Percentiles rank a stretch among this genome's conserved stretches.
Conservation (phyloP, 129 eudicot genomes). For the Glebionis coronaria region DNA sequence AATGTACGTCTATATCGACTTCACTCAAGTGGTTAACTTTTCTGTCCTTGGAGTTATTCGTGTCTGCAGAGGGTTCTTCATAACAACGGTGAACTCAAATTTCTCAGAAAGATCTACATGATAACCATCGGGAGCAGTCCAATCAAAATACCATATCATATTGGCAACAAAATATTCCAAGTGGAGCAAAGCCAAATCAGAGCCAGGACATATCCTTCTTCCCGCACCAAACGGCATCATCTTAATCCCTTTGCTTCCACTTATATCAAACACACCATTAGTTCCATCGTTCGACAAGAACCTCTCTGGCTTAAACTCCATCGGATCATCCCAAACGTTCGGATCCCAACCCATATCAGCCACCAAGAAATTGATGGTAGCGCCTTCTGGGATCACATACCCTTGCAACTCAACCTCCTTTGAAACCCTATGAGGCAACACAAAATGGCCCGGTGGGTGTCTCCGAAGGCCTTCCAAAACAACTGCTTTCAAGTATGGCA, state of each 20-base stretch:
- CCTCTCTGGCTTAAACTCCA: slow-evolving; percentile 30
- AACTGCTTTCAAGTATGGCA: slow-evolving; percentile 28
- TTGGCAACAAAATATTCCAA: slow-evolving; percentile 28
- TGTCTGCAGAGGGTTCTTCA: slow-evolving; percentile 43
- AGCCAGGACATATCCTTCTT: slow-evolving; percentile 30
- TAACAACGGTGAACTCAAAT: slow-evolving; percentile 34
- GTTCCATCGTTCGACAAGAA: slow-evolving; percentile 19
- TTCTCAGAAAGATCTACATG: slow-evolving; percentile 39
- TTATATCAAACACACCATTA: slow-evolving; percentile 41
- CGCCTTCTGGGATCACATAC: slow-evolving; percentile 35
- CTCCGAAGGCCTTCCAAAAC: slow-evolving; percentile 29
- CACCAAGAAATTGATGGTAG: slow-evolving; percentile 24
- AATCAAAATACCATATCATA: slow-evolving; percentile 23
- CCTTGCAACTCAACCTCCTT: slow-evolving; percentile 47
- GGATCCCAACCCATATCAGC: slow-evolving; percentile 34
- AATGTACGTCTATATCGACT: not conserved
- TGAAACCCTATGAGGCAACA: slow-evolving; percentile 43
- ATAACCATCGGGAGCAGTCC: slow-evolving; percentile 18
- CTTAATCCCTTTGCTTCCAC: slow-evolving; percentile 49
- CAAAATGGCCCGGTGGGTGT: slow-evolving; percentile 43
- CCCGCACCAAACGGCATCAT: slow-evolving; percentile 50
- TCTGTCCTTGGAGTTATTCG: not conserved
- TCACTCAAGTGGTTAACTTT: not conserved
- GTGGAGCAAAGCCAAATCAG: slow-evolving; percentile 23
- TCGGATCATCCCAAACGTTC: slow-evolving; percentile 27